Evolutionary conservation across 2,329 filamentous ascomycete genomes (phyloP).

Genomic region (Huntiella abstrusa): DNA sequence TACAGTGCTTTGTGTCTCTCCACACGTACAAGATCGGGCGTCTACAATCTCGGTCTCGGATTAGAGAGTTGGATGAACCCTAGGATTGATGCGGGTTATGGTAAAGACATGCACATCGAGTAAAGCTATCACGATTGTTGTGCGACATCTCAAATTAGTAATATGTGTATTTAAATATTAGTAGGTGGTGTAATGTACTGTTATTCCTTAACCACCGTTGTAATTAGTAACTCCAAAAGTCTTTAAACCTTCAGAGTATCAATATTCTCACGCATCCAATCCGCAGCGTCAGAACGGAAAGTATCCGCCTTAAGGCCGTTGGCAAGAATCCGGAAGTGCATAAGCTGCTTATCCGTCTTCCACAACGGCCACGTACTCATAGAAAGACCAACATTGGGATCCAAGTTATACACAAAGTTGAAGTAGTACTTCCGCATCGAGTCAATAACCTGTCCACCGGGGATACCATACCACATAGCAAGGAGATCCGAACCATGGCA

Average conservation of each 20-base stretch:
- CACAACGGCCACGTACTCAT: constrained; percentile 21
- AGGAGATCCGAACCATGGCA: constrained; percentile 42
- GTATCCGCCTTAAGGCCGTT: constrained; percentile 12
- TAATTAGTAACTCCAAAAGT: not conserved
- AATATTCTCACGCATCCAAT: constrained; percentile 10
- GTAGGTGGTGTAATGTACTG: too few species aligned
- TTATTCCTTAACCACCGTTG: too few species aligned
- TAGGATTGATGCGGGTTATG: too few species aligned
- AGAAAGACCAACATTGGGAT: constrained; percentile 30
- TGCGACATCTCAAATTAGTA: too few species aligned
- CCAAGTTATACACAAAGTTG: constrained; percentile 35
- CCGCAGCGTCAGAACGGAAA: constrained; percentile 13
- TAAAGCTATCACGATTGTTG: too few species aligned
- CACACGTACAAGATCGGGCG: too few species aligned
- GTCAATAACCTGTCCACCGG: constrained; percentile 27
- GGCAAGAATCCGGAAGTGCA: constrained; percentile 12
- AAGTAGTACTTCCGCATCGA: constrained; percentile 37
- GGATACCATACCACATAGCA: constrained; percentile 32
- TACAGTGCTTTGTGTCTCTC: too few species aligned
- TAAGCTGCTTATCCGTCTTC: constrained; percentile 20
- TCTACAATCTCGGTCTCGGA: too few species aligned
- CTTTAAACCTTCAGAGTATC: constrained; percentile 3
- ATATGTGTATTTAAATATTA: too few species aligned
- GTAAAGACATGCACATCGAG: too few species aligned
- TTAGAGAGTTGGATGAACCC: too few species aligned